Evolutionary conservation across 768 basidiomycete genomes (phyloP).

Genomic region (Psilocybe cyanescens): DNA sequence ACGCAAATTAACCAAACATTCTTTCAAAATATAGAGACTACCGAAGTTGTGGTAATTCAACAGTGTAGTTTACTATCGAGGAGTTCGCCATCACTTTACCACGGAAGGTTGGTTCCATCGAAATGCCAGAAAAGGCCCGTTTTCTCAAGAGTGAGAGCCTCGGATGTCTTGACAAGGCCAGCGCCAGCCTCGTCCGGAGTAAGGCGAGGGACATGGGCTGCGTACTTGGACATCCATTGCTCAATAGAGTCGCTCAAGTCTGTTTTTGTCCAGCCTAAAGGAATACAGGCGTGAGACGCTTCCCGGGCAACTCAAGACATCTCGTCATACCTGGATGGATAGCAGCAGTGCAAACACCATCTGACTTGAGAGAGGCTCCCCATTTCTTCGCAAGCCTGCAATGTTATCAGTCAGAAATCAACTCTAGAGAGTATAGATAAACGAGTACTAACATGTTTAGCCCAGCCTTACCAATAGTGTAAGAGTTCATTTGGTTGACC

Average conservation of each 20-base stretch:
- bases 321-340: slow-evolving; percentile 23
- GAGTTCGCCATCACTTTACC: not conserved
- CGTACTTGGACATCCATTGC: slow-evolving; percentile 25
- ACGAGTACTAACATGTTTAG: slow-evolving; percentile 23
- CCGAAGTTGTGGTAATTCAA: too few species aligned
- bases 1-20: too few species aligned
- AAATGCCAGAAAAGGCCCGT: not conserved
- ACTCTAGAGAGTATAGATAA: not conserved
- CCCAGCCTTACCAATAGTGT: slow-evolving; percentile 23
- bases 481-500: slow-evolving; percentile 20
- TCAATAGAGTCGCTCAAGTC: slow-evolving; percentile 22
- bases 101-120: slow-evolving; percentile 16
- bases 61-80: too few species aligned
- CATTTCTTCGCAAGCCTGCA: slow-evolving; percentile 28
- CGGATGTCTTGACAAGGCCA: slow-evolving; percentile 13
- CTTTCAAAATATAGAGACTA: too few species aligned
- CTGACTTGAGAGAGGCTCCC: slow-evolving; percentile 23
- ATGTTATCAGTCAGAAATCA: not conserved
- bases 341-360: slow-evolving; percentile 25
- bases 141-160: not conserved
- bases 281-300: not conserved
- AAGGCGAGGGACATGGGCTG: slow-evolving; percentile 22
- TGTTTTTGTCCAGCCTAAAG: slow-evolving; percentile 26
- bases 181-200: slow-evolving; percentile 19
- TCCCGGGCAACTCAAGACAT: too few species aligned